phyloP scores from a whole-genome alignment of 202 grass and related monocot species.

The Schoenoplectus tabernaemontani region DNA sequence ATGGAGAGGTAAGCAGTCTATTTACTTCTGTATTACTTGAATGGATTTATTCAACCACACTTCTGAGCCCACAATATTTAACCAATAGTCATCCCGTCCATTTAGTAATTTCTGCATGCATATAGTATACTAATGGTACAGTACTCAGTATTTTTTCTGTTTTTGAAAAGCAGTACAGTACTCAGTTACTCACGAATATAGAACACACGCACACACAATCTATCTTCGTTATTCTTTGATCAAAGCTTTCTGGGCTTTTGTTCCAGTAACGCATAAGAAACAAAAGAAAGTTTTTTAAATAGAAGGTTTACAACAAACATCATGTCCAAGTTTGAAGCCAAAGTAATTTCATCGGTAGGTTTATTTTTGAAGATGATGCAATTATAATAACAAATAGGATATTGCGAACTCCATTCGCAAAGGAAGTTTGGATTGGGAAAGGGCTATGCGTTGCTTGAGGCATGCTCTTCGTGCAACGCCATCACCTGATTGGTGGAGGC shows the following conservation, averaged over 20 bases:
- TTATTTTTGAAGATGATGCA: not conserved
- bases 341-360: not conserved
- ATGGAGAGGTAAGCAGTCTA: conserved; percentile 67
- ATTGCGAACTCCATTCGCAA: conserved; percentile 85
- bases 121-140: too few relatives aligned
- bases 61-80: too few relatives aligned
- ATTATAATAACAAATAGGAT: conserved; percentile 49
- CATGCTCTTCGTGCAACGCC: conserved; percentile 90
- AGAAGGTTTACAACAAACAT: not conserved
- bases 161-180: too few relatives aligned
- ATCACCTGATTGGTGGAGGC: conserved; percentile 98
- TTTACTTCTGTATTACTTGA: not conserved
- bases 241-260: too few relatives aligned
- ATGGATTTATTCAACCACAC: too few relatives aligned
- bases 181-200: too few relatives aligned
- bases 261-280: too few relatives aligned
- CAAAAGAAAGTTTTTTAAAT: not conserved
- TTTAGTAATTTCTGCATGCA: too few relatives aligned
- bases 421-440: conserved; percentile 86
- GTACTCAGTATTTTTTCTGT: too few relatives aligned
- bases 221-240: too few relatives aligned
- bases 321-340: not conserved
- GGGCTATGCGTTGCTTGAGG: conserved; percentile 81
- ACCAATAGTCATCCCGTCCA: too few relatives aligned
- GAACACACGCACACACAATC: too few relatives aligned